Evolutionary conservation across 441 rosid species (phyloP).

Genomic region (Adansonia madagascariensis): DNA sequence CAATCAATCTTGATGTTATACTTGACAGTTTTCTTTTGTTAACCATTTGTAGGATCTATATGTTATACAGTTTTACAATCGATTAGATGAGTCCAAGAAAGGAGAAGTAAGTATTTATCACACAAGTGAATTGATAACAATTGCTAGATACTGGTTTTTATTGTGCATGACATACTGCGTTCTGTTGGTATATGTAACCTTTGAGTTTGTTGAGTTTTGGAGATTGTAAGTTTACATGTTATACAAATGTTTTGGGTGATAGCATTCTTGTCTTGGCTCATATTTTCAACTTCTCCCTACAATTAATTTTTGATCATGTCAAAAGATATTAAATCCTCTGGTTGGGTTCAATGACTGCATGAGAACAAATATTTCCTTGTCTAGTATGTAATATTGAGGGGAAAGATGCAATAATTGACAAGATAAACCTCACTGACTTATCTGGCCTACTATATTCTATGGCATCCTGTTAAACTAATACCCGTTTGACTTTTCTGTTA

Average conservation of each 20-base stretch:
- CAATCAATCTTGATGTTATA: conserved; percentile 12
- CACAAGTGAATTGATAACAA: conserved; percentile 3
- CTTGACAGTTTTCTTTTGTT: conserved; percentile 23
- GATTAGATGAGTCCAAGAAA: conserved; percentile 78
- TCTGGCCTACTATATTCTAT: conserved; percentile 2
- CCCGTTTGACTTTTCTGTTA: not conserved
- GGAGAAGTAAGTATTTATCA: conserved; percentile 76
- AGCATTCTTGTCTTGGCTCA: not conserved
- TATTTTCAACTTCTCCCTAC: not conserved
- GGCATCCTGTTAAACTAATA: not conserved
- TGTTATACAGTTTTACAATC: conserved; percentile 68
- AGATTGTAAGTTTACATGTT: not conserved
- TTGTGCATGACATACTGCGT: not conserved
- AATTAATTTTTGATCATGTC: conserved; percentile 11
- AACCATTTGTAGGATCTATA: conserved; percentile 69
- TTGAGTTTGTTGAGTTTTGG: conserved; percentile 11
- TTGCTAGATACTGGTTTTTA: conserved; percentile 1
- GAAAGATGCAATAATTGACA: conserved; percentile 3
- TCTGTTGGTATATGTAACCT: conserved; percentile 8
- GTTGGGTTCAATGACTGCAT: conserved; percentile 9
- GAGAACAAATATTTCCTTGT: conserved; percentile 16
- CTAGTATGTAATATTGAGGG: conserved; percentile 11
- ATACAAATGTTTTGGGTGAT: conserved; percentile 11
- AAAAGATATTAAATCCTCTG: conserved; percentile 16
- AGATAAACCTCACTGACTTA: not conserved